Conservation (phyloP, 225 moss, liverwort and hornwort genomes). For the Anthoceros angustus region DNA sequence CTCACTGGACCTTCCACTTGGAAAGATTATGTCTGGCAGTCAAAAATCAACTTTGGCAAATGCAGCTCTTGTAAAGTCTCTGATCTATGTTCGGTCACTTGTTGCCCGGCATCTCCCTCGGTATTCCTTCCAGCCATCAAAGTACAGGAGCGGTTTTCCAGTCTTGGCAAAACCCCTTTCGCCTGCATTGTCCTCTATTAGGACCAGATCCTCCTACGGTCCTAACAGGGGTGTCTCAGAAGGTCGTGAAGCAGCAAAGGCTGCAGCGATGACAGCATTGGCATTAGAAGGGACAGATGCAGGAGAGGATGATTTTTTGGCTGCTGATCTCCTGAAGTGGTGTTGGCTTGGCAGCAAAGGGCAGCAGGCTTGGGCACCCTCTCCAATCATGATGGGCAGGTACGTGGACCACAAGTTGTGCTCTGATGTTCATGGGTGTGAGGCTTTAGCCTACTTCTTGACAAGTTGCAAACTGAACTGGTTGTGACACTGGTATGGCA, state of each 20-base stretch:
- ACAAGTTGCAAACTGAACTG: background rate
- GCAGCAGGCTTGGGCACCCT: conserved; percentile 82
- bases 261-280: conserved; percentile 43
- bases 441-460: conserved; percentile 5
- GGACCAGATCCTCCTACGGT: conserved; percentile 32
- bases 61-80: conserved; percentile 70
- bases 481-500: conserved; percentile 25
- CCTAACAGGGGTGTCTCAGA: conserved; percentile 53
- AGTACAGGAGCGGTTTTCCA: conserved; percentile 21
- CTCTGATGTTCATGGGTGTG: background rate
- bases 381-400: conserved; percentile 98
- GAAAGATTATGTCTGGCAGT: conserved; percentile 36
- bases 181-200: conserved; percentile 57
- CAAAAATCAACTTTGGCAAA: conserved; percentile 72
- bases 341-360: conserved; percentile 76
- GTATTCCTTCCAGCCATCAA: conserved; percentile 36
- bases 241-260: conserved; percentile 62
- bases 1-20: conserved; percentile 15
- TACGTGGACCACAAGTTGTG: conserved; percentile 14
- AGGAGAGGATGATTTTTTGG: conserved; percentile 51
- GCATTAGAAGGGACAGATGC: conserved; percentile 62
- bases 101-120: conserved; percentile 70
- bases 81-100: conserved; percentile 85
- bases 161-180: conserved; percentile 59
- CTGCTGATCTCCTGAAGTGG: conserved; percentile 77